Evolutionary conservation across 768 basidiomycete species (phyloP), one percentile per base, ranked within the genome.

Genomic region (Lactarius psammicola): DNA sequence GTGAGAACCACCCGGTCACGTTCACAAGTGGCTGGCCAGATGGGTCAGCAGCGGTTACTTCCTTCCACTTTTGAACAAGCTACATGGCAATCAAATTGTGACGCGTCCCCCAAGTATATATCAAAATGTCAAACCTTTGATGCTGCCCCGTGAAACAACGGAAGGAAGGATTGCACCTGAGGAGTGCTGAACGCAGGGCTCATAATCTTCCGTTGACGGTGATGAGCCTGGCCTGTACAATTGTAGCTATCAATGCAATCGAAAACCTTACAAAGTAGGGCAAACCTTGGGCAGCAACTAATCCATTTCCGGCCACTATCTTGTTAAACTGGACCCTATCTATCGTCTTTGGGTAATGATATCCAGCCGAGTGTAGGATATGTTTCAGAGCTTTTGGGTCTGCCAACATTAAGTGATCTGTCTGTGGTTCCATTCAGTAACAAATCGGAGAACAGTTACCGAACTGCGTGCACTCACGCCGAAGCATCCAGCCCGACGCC

Each of bases 341-440:
- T 0, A 36, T 33, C 18, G 56, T 13, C 33, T 66, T 72, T 10
- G 33, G 54, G 56, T 67, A 75, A 56, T 69, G 66, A 59, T 74
- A 74, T 42, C 74, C 74, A 0, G 74, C 70, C 34, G 70, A 73
- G 55, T 75, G 72, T 2, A 71, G 65, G 53, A 75, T 65, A 65
- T 74, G 69, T 59, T 73, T 74, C 1, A 73, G 58, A 0, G 73
- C 74, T 67, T 74, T 55, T 17, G 61, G 46, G 10, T 44, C 65
- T 4, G 33, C 49, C 17, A 63, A 7, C 38, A 57, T 59, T 18
- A 64, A 42, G 18, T 4, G 44, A 33, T 59, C 49, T 56, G 2
- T n/a, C 40, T 58, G 26, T 4, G 69, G 54, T 67, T 67, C 2
- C 64, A 68, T 26, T 73, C 53, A 42, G 36, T 26, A 51, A 51